phyloP scores from a whole-genome alignment of 2,329 filamentous ascomycete species.

The Hypoxylon sp. region DNA sequence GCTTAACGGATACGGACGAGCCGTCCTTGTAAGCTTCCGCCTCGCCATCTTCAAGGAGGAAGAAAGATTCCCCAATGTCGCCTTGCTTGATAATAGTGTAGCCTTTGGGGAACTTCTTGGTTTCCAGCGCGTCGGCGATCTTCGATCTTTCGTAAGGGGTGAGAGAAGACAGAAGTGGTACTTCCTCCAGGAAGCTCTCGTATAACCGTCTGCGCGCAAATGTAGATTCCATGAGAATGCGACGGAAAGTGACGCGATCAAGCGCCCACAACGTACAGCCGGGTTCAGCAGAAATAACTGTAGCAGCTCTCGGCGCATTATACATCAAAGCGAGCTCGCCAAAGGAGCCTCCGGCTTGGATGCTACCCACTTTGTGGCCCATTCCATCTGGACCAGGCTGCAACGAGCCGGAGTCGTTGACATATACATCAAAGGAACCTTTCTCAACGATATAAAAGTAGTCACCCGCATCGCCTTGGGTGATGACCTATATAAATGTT shows the following conservation, averaged over 20 bases:
- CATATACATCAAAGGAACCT: slow-evolving; percentile 90
- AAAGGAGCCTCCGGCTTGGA: slow-evolving; percentile 91
- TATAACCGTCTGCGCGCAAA: slow-evolving; percentile 97
- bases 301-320: slow-evolving; percentile 95
- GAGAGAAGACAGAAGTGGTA: slow-evolving; percentile 84
- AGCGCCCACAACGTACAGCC: slow-evolving; percentile 90
- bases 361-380: slow-evolving; percentile 83
- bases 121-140: slow-evolving; percentile 96
- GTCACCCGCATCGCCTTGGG: slow-evolving; percentile 94
- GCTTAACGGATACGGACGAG: slow-evolving; percentile 75
- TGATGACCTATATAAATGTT: slow-evolving; percentile 78
- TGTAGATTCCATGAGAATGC: slow-evolving; percentile 97
- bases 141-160: slow-evolving; percentile 96
- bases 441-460: slow-evolving; percentile 98
- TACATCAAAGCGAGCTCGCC: slow-evolving; percentile 99
- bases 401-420: slow-evolving; percentile 81
- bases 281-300: slow-evolving; percentile 85
- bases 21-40: slow-evolving; percentile 89
- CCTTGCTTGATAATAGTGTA: slow-evolving; percentile 91
- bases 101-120: slow-evolving; percentile 83
- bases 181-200: slow-evolving; percentile 95
- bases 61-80: slow-evolving; percentile 92
- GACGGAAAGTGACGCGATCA: slow-evolving; percentile 95
- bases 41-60: slow-evolving; percentile 87
- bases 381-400: slow-evolving; percentile 86